A percentile compares a stretch with the other conserved stretches of the same genome.
phyloP scores from a whole-genome alignment of 2,329 filamentous ascomycete genomes.

The Stagonosporopsis cucurbitacearum region DNA sequence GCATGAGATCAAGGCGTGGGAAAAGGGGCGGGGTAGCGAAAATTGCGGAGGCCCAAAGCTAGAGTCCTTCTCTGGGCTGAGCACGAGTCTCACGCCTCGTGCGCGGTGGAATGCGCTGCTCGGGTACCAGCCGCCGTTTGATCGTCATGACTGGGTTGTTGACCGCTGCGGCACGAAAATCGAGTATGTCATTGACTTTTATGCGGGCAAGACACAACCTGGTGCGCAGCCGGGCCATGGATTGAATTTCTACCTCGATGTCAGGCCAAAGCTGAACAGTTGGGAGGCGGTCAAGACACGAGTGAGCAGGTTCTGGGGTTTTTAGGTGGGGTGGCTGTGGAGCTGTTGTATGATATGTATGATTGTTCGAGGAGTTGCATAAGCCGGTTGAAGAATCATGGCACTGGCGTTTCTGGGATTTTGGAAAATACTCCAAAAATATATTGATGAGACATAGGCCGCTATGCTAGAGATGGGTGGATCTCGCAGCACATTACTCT shows the following conservation, averaged over 20 bases:
- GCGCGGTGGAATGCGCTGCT: slow-evolving; percentile 82
- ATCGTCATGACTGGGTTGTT: slow-evolving; percentile 96
- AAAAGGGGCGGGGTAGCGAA: slow-evolving; percentile 67
- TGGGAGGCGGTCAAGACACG: slow-evolving; percentile 67
- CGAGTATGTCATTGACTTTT: slow-evolving; percentile 99
- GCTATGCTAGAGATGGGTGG: neutral
- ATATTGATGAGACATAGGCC: neutral
- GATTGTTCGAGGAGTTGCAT: neutral
- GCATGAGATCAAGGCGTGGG: slow-evolving; percentile 90
- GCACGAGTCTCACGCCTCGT: slow-evolving; percentile 72
- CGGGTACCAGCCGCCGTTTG: slow-evolving; percentile 92
- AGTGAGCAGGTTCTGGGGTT: slow-evolving; percentile 55
- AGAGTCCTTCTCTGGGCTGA: slow-evolving; percentile 78
- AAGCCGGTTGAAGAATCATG: neutral
- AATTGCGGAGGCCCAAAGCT: slow-evolving; percentile 80
- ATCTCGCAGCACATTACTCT: neutral
- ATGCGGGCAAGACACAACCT: slow-evolving; percentile 70
- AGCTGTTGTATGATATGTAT: slow-evolving; percentile 13
- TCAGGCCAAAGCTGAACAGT: slow-evolving; percentile 69
- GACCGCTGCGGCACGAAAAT: slow-evolving; percentile 85
- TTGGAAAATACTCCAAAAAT: neutral
- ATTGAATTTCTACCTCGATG: slow-evolving; percentile 70
- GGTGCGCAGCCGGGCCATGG: slow-evolving; percentile 50
- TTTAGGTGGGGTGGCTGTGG: slow-evolving; percentile 35
- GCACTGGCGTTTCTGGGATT: slow-evolving; percentile 5